These are phyloP conservation scores for Verticillium tricorpus DNA, from an alignment of 2,329 filamentous ascomycete genomes.

Conservation along the genomic window DNA sequence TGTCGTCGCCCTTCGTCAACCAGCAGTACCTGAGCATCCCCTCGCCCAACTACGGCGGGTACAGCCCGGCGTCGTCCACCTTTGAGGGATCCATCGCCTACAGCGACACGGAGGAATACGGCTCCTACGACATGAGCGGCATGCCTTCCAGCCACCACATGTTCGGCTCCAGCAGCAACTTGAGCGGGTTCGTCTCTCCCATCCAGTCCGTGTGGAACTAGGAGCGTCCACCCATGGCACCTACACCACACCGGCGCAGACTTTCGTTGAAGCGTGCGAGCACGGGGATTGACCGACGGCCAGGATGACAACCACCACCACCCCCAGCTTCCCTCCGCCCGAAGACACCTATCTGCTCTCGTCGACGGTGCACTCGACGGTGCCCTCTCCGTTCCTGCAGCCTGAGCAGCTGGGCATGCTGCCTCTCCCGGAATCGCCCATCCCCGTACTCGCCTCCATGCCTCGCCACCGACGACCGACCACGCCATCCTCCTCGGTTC, in stretches of 20 bases:
- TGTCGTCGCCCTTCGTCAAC: constrained; percentile 50
- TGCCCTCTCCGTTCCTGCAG: constrained; percentile 40
- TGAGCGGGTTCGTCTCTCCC: constrained; percentile 59
- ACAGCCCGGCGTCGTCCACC: constrained; percentile 59
- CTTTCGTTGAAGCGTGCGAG: constrained; percentile 26
- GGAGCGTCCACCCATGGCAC: constrained; percentile 26
- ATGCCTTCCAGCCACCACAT: constrained; percentile 39
- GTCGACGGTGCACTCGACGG: constrained; percentile 26
- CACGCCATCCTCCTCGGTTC: constrained; percentile 15
- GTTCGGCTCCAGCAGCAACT: constrained; percentile 34
- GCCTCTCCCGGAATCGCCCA: constrained; percentile 40
- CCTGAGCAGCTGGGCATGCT: constrained; percentile 39
- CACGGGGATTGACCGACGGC: constrained; percentile 51
- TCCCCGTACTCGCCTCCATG: constrained; percentile 24
- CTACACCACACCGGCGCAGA: constrained; percentile 33
- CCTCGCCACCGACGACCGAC: constrained; percentile 29
- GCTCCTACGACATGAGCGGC: constrained; percentile 41
- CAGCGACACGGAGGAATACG: constrained; percentile 57
- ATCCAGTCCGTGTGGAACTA: constrained; percentile 59
- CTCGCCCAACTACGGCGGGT: constrained; percentile 55
- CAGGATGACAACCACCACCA: constrained; percentile 46
- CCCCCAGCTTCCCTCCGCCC: constrained; percentile 34
- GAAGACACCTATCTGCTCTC: constrained; percentile 22
- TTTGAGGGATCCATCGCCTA: constrained; percentile 59
- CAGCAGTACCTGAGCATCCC: constrained; percentile 59